phyloP scores from a whole-genome alignment of 169 alveolate genomes.

The Toxoplasma gondii region DNA sequence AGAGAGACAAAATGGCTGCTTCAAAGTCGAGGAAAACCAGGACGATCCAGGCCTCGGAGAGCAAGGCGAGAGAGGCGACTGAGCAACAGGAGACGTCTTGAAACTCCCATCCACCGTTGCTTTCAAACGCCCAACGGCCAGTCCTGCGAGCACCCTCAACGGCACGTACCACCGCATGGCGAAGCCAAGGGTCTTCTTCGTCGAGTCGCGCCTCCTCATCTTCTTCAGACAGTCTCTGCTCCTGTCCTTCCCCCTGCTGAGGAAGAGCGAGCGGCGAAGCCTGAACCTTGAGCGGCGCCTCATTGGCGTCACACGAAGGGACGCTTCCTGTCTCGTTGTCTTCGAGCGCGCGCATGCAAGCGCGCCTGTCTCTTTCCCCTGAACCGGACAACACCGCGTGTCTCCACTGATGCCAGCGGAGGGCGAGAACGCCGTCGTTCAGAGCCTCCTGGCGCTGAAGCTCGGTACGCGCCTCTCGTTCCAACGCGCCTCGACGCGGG shows the following conservation, averaged over 20 bases:
- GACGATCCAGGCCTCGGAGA: no score
- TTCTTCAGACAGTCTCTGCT: neutral
- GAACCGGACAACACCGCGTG: neutral
- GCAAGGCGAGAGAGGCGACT: no score
- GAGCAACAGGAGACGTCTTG: no score
- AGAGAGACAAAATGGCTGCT: no score
- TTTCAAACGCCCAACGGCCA: no score
- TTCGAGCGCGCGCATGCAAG: neutral
- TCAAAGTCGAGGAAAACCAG: no score
- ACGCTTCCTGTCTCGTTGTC: neutral
- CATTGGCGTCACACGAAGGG: neutral
- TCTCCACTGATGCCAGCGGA: neutral
- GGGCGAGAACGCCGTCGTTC: neutral
- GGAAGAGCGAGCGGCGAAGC: no score
- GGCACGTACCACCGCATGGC: conserved; percentile 7
- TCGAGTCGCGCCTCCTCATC: neutral
- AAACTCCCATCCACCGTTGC: no score
- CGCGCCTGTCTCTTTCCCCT: neutral
- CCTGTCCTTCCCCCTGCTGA: neutral
- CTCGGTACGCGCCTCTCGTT: neutral
- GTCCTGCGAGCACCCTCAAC: no score
- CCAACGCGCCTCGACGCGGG: neutral
- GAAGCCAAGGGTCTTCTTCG: neutral
- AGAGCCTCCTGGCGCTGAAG: neutral
- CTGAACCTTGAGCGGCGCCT: no score